Evolutionary conservation across 1,284 basidiomycete species (phyloP), one percentile per base, ranked within the genome.

Genomic region (Austropuccinia psidii): DNA sequence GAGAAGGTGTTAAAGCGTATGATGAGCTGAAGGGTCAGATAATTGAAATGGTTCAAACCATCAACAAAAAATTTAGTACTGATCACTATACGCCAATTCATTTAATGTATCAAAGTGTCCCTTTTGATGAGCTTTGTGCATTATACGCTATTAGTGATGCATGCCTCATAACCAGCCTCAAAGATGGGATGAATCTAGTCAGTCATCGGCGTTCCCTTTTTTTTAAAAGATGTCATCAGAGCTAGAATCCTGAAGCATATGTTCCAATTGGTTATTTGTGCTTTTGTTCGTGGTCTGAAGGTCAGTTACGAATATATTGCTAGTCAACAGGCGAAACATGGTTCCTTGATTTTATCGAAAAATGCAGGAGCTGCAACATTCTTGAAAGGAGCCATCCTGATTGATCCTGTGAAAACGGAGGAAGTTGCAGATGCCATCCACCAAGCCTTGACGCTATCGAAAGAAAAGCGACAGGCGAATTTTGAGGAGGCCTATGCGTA

Each of bases 301-400:
- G 93, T 98, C n/a, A 96, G 94, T 11, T 98, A 98, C 83, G 96
- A 98, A 81, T 98, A 98, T 82, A 90, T 98, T 78, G 93, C 95
- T 0, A 94, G 92, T 78, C 96, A 98, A 80, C 87, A 91, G 78
- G 87, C 89, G 68, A 86, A 89, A 19, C 91, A 97, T 78, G 96
- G 95, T 47, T 91, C 91, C 13, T 93, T 98, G 90, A 95, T 98
- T 79, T 85, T 98, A 9, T 97, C 93, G 75, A 96, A 98, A 81
- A 98, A 98, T 79, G 94, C 96, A 0, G 96, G 95, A 58, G 95
- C 96, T 1, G 95, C 96, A 9, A 96, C 98, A 83, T 91, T 89
- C 76, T 83, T 96, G 76, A 95, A 96, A 79, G 93, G 93, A 19
- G 90, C 89, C 54, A 85, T 96, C 77, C 91, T 97, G 79, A 91